Base-by-base conservation (phyloP, 202 grass and related monocot genomes). In the Musa balbisiana region DNA sequence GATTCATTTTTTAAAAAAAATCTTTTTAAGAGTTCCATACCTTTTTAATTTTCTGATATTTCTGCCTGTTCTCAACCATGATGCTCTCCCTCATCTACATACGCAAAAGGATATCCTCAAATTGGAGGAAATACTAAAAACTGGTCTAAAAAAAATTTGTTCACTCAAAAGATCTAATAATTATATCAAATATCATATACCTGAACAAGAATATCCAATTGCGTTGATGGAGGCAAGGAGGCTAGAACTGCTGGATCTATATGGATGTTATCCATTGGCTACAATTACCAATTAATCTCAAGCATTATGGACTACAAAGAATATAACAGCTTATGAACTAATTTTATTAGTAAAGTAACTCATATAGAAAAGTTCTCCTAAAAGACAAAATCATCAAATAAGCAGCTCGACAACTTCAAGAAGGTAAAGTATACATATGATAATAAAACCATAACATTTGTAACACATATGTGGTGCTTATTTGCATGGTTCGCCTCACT, bases 171-270 rank as follows among this genome's bases (percentile, higher is more conserved):
- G 51, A 74, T 70, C 73, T 24, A 81, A 62, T 50, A 87, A 80
- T 9, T 21, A 20, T 20, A 51, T 71, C 21, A 64, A 29, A 60
- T 51, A 67, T 72, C 49, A 67, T 73, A 67, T 85, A 93, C 88
- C 90, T 93, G 90, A 84, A 93, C 94, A 86, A 97, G 94, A 86
- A 93, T 90, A 93, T 97, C 94, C 72, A 97, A 83, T 64, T 97
- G 90, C 86, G 93, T 91, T 51, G 94, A 97, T 75, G 94, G 94
- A 86, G 94, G 94, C 75, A 97, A 87, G 50, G 90, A 97, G 71
- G 94, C 90, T 87, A 97, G 87, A 53, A 93, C 87, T 55, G 84
- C 81, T 71, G 94, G 94, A 86, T 93, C 94, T 79, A 97, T 87
- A 71, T 91, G 87, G 53, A 82, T 80, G 69, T 75, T 80, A 59